Base-by-base conservation (phyloP, 768 basidiomycete genomes). In the Russula abietina region DNA sequence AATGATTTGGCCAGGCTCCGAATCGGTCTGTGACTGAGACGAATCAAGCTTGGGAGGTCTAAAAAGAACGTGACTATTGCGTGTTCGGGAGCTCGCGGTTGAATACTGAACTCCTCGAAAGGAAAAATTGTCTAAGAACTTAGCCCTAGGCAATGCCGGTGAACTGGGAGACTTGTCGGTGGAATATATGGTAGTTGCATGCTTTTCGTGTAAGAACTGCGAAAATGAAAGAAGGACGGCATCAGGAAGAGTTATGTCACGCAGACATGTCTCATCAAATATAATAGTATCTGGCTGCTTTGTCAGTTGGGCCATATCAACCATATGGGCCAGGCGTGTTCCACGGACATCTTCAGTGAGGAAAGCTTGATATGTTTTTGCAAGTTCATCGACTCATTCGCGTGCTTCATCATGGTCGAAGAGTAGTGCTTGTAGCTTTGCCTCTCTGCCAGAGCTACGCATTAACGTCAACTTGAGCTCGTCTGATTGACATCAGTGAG, bases 401-500 rank as follows among this genome's bases (percentile, higher is more conserved):
- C 10, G 16, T 24, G 28, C 46, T 19, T 58, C 36, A 28, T 48
- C n/a, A 36, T 58, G 9, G 8, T 58, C 46, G 0, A 11, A 48
- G 36, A 58, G 48, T 16, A 49, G 17, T n/a, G 48, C 57, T 12
- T 33, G 17, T 16, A 65, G 22, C n/a, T 57, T 65, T 36, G 53
- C 54, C 22, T 57, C 49, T 22, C 60, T 38, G 1, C 17, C 22
- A 12, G 56, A 60, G 17, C 24, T 48, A 45, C 11, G 28, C 64
- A 65, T 65, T 19, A 62, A 62, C 4, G 52, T 65, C 12, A 39
- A 51, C 14, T 65, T 51, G 7, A 61, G 48, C 38, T 57, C 55
- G 16, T 69, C 70, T 70, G 8, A 12, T 51, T 17, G 39, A 41
- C 39, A 41, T 16, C 39, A 14, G 39, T 41, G 39, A 41, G 39